Percentiles rank a stretch among this genome's conserved stretches.
These are phyloP conservation scores for Geotrichum siamense DNA, from an alignment of 1,139 yeast genomes.

Conservation along the genomic window DNA sequence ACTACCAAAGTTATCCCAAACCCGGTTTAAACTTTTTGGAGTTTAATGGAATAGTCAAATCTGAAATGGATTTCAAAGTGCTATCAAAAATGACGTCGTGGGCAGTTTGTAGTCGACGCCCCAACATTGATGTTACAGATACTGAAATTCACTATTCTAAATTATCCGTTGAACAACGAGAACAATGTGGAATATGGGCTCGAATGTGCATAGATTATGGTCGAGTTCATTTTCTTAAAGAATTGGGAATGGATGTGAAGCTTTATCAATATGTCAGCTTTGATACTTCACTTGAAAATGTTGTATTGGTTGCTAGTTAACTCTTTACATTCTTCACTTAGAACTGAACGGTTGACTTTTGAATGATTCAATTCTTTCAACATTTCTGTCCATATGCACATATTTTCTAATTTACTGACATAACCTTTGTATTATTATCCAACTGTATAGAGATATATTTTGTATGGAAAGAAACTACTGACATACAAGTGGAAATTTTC, in stretches of 20 bases:
- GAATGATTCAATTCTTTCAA: not conserved
- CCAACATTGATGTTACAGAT: constrained; percentile 21
- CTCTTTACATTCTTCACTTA: too few relatives aligned
- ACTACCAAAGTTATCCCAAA: constrained; percentile 44
- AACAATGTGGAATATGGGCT: constrained; percentile 54
- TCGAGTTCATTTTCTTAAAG: constrained; percentile 43
- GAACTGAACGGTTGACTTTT: not conserved
- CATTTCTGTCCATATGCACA: not conserved
- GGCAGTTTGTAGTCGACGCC: constrained; percentile 68
- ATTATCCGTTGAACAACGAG: constrained; percentile 44
- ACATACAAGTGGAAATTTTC: too few relatives aligned
- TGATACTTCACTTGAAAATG: constrained; percentile 63
- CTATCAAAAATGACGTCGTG: constrained; percentile 69
- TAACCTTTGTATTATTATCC: too few relatives aligned
- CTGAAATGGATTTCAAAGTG: constrained; percentile 42
- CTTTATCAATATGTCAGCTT: constrained; percentile 54
- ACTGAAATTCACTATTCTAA: constrained; percentile 38
- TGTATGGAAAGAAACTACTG: too few relatives aligned
- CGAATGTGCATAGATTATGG: constrained; percentile 64
- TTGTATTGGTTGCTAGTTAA: constrained; percentile 42
- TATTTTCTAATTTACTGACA: too few relatives aligned
- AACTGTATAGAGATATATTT: too few relatives aligned
- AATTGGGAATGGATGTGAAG: constrained; percentile 36
- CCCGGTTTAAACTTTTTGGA: constrained; percentile 38
- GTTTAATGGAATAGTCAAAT: constrained; percentile 24